Percentiles rank a stretch among this genome's conserved stretches.
Evolutionary conservation across 2,329 filamentous ascomycete species (phyloP).

Genomic region (Helotiales sp.): DNA sequence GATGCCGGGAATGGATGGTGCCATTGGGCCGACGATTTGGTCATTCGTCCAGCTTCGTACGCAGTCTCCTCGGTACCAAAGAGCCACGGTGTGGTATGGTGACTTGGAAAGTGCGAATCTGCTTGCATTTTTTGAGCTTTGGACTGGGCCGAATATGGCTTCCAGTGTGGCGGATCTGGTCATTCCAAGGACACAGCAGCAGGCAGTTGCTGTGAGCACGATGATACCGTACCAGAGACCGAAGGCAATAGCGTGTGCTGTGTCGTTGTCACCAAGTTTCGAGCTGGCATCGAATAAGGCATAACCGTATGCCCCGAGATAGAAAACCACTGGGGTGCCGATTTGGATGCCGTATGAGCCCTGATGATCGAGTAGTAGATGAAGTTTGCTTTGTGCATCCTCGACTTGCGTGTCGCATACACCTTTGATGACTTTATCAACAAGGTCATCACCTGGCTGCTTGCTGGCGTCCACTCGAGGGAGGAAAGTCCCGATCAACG

Average conservation of each 20-base stretch:
- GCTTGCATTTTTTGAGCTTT: background rate
- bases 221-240: constrained; percentile 19
- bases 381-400: background rate
- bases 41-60: constrained; percentile 3
- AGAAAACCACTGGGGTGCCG: constrained; percentile 17
- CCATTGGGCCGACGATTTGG: background rate
- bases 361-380: constrained; percentile 11
- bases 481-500: constrained; percentile 8
- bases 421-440: background rate
- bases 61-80: constrained; percentile 13
- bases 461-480: background rate
- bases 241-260: constrained; percentile 17
- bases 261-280: constrained; percentile 16
- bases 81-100: constrained; percentile 5
- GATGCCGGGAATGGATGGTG: constrained; percentile 1
- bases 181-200: constrained; percentile 10
- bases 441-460: background rate
- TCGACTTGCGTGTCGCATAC: background rate
- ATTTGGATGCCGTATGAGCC: constrained; percentile 11
- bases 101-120: constrained; percentile 10
- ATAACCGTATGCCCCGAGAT: constrained; percentile 13
- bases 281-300: constrained; percentile 12
- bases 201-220: constrained; percentile 10
- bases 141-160: constrained; percentile 1
- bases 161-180: background rate